Base-by-base conservation (phyloP, 768 basidiomycete species). In the Boletus speciosus region DNA sequence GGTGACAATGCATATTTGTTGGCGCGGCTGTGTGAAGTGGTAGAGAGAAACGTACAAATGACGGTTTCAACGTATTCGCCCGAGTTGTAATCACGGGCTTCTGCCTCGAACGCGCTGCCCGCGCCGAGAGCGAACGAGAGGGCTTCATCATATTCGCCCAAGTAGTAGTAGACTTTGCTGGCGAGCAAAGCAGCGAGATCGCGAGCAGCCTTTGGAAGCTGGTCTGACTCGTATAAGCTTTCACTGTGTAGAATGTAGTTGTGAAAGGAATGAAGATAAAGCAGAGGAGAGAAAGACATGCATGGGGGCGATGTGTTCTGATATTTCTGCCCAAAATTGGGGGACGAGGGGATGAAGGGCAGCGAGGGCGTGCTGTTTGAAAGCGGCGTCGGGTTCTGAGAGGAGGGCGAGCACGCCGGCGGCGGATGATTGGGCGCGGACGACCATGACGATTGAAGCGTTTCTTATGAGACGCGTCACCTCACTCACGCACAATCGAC, bases 261-360 rank as follows among this genome's bases (percentile, higher is more conserved):
- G 55, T 56, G 46, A 54, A 63, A 49, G 38, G 48, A 46, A 16
- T 29, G 15, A n/a, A 47, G 45, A n/a, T 44, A 54, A 36, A 19
- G 49, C 50, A 27, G 51, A 42, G 36, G 56, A 54, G 35, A 55
- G 58, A 36, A 47, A 55, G 46, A 76, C 91, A 63, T 69, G 92
- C 95, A 98, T 93, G 55, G 85, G 75, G 34, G 88, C 82, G 63
- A 98, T 87, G 68, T 90, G 84, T 72, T 99, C 97, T 62, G 93
- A 94, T 65, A 98, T 96, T 78, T 99, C 97, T 44, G 96, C 88
- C 97, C 97, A 99, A 73, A 98, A 98, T 63, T 90, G 87, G 37
- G 94, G 84, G 7, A 98, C 93, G 42, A 98, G 81, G 15, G 82
- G 75, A 65, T 84, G 88, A 49, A 99, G 79, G 42, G 86, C 81